Evolutionary conservation across 495 filamentous ascomycete species (phyloP).

Genomic region (Penicillium argentinense): DNA sequence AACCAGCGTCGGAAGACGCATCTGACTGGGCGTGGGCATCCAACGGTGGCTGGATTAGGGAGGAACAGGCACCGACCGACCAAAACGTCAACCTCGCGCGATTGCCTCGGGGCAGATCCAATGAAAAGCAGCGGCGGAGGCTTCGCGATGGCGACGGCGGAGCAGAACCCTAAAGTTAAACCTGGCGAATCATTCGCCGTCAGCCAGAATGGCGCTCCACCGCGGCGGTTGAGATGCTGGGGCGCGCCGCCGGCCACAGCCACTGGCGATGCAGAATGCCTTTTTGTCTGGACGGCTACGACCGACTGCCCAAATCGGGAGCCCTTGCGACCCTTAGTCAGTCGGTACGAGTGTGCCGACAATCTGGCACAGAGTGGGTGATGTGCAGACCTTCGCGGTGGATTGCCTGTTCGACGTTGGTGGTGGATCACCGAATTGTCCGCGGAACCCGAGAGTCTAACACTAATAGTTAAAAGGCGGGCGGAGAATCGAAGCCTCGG

Average conservation of each 20-base stretch:
- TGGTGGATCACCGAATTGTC: no score
- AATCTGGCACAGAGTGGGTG: no score
- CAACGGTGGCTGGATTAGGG: conserved; percentile 24
- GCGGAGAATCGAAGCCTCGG: no score
- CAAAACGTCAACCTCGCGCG: conserved; percentile 1
- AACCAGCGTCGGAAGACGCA: no score
- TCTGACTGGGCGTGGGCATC: conserved; percentile 3
- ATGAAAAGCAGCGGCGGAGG: neutral
- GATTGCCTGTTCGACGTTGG: no score
- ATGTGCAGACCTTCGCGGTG: no score
- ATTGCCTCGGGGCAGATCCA: neutral
- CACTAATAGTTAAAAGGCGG: no score
- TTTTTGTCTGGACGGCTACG: conserved; percentile 18
- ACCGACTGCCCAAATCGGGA: conserved; percentile 18
- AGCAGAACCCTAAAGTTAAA: conserved; percentile 20
- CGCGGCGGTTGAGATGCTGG: no score
- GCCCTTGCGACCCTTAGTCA: neutral
- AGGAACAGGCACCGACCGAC: conserved; percentile 26
- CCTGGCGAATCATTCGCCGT: conserved; percentile 21
- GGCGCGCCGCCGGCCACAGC: no score
- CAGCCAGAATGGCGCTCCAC: neutral
- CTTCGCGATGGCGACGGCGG: conserved; percentile 1
- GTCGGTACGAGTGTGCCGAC: no score
- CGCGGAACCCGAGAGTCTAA: no score
- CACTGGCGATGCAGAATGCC: no score